Conservation (phyloP, 2,329 filamentous ascomycete genomes). For the Colletotrichum lindemuthianum region DNA sequence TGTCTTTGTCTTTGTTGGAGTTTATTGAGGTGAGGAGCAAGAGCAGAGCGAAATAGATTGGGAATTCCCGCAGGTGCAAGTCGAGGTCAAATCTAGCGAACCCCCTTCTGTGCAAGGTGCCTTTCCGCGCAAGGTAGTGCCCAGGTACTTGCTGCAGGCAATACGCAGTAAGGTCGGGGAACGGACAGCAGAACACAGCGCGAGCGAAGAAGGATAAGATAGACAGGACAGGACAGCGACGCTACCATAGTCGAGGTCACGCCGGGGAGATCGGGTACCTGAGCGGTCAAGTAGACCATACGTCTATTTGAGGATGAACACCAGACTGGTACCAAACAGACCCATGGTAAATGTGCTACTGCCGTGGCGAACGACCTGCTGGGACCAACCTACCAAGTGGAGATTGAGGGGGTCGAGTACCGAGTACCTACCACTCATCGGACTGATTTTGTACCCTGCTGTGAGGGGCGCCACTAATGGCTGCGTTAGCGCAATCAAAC, state of each 20-base stretch:
- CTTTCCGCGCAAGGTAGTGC: too few species aligned
- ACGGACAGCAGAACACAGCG: conserved; percentile 21
- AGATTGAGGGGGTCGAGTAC: conserved; percentile 20
- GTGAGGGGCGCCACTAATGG: conserved; percentile 21
- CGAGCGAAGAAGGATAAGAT: conserved; percentile 17
- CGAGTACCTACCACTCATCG: conserved; percentile 8
- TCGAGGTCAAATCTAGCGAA: conserved; percentile 7
- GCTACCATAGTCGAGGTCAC: conserved; percentile 30
- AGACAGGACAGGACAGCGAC: conserved; percentile 23
- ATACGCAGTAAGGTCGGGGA: conserved; percentile 15
- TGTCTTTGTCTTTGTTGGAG: not conserved
- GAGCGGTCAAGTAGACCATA: conserved; percentile 15
- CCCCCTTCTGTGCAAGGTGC: conserved; percentile 15
- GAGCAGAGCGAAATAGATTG: not conserved
- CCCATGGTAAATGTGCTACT: conserved; percentile 11
- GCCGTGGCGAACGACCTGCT: conserved; percentile 7
- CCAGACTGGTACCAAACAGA: too few species aligned
- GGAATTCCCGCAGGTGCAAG: conserved; percentile 2
- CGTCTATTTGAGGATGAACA: conserved; percentile 13
- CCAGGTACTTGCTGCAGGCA: not conserved
- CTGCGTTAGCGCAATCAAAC: conserved; percentile 36
- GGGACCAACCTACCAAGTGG: conserved; percentile 9
- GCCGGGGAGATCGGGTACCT: conserved; percentile 32
- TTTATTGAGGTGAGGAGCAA: not conserved
- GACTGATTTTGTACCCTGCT: not conserved